Percentiles rank a stretch among this genome's conserved stretches.
Evolutionary conservation across 2,329 filamentous ascomycete species (phyloP).

Genomic region (Cladosporium sp.): DNA sequence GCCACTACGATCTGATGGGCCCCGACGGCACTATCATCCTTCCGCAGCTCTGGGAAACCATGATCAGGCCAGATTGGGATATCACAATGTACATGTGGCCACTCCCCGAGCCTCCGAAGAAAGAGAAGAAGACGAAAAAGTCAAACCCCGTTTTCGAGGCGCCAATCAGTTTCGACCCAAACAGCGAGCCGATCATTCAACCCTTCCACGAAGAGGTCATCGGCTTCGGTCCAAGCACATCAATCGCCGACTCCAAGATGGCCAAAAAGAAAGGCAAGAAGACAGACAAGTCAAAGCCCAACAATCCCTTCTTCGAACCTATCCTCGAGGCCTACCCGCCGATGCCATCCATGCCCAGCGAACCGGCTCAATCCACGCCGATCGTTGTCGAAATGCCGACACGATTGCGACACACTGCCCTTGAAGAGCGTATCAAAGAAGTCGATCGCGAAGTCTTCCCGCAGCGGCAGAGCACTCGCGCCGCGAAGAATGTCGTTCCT

Average conservation of each 20-base stretch:
- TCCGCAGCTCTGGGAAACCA: constrained; percentile 51
- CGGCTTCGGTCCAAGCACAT: background rate
- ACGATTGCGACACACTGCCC: background rate
- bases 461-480: background rate
- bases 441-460: background rate
- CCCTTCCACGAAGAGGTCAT: constrained; percentile 8
- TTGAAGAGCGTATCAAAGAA: background rate
- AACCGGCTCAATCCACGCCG: background rate
- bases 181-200: constrained; percentile 10
- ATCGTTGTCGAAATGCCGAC: background rate
- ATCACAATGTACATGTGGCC: constrained; percentile 54
- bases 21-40: constrained; percentile 52
- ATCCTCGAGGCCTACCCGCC: background rate
- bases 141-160: constrained; percentile 15
- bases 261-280: constrained; percentile 8
- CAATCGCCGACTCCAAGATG: background rate
- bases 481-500: background rate
- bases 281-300: background rate
- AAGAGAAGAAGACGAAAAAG: constrained; percentile 16
- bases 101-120: constrained; percentile 38
- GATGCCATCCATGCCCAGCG: background rate
- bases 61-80: constrained; percentile 50
- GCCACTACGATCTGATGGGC: constrained; percentile 50
- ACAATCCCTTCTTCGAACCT: background rate
- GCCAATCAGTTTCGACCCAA: background rate